Evolutionary conservation across 75 land plant species (phyloP).

Genomic region (Larix kaempferi): DNA sequence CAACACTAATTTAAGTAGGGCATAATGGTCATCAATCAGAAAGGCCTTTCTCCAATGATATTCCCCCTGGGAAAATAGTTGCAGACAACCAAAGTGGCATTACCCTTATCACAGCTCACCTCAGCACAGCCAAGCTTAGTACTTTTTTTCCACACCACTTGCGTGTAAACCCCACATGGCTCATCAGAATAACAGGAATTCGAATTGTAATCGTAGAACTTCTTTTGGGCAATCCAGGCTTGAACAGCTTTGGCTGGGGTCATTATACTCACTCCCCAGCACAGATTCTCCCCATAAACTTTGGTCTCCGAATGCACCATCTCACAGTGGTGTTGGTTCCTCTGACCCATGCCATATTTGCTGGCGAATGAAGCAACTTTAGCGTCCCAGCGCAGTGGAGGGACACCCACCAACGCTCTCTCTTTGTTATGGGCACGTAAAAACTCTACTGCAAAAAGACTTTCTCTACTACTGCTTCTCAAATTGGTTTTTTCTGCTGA

Average conservation of each 20-base stretch:
- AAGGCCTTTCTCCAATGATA: conserved; percentile 8
- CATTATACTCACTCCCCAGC: neutral
- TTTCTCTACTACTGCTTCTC: no score
- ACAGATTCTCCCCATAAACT: neutral
- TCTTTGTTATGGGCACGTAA: conserved; percentile 12
- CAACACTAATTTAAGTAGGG: no score
- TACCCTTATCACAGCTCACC: conserved; percentile 1
- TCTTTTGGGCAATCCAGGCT: neutral
- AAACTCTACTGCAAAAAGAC: no score
- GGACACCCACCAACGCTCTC: conserved; percentile 12
- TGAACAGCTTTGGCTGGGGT: neutral
- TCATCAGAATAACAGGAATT: neutral
- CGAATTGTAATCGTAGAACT: neutral
- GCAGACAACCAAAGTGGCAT: neutral
- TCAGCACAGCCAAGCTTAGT: neutral
- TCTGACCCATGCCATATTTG: conserved; percentile 9
- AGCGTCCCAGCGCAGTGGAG: conserved; percentile 15
- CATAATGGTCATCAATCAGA: neutral
- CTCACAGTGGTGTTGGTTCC: conserved; percentile 6
- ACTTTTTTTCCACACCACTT: neutral
- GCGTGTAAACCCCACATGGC: neutral
- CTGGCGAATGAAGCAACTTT: conserved; percentile 9
- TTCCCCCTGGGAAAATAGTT: conserved; percentile 3
- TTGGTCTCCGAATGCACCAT: conserved; percentile 13
- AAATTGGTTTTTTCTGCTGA: no score